Conservation (phyloP, 495 filamentous ascomycete genomes). For the Lasiosphaeria hispida region DNA sequence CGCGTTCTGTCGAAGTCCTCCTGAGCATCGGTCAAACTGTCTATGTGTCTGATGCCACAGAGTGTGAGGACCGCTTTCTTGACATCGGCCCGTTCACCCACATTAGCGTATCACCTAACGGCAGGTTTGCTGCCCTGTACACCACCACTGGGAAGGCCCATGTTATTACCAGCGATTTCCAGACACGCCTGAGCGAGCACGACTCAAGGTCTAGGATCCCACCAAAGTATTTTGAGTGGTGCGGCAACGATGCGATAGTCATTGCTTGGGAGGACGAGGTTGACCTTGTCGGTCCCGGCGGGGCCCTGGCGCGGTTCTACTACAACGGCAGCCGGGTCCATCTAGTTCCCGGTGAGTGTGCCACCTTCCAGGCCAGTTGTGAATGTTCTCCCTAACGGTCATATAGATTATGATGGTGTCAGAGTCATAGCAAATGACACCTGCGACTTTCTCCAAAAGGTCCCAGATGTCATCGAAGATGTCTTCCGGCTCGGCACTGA, state of each 20-base stretch:
- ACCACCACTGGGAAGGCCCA: constrained; percentile 82
- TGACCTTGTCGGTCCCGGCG: constrained; percentile 87
- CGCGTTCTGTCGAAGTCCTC: constrained; percentile 92
- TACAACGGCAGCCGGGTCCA: constrained; percentile 85
- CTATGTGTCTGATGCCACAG: constrained; percentile 79
- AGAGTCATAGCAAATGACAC: constrained; percentile 84
- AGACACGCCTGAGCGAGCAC: constrained; percentile 86
- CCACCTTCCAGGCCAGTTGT: constrained; percentile 47
- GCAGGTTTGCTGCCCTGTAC: constrained; percentile 82
- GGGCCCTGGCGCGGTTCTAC: constrained; percentile 75
- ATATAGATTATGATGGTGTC: constrained; percentile 81
- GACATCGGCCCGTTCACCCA: constrained; percentile 91
- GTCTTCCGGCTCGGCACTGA: constrained; percentile 86
- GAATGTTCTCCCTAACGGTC: constrained; percentile 51
- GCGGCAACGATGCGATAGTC: constrained; percentile 90
- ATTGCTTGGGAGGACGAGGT: constrained; percentile 98
- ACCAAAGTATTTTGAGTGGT: constrained; percentile 90
- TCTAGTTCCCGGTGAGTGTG: constrained; percentile 68
- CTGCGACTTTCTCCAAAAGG: constrained; percentile 93
- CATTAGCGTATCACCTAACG: constrained; percentile 85
- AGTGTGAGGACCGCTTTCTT: constrained; percentile 85
- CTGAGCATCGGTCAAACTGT: constrained; percentile 83
- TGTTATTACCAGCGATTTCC: constrained; percentile 93
- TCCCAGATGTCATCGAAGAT: constrained; percentile 81
- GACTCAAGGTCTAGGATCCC: constrained; percentile 81